These are phyloP conservation scores for Colletotrichum sp. DNA, from an alignment of 2,329 filamentous ascomycete genomes.

Conservation along the genomic window DNA sequence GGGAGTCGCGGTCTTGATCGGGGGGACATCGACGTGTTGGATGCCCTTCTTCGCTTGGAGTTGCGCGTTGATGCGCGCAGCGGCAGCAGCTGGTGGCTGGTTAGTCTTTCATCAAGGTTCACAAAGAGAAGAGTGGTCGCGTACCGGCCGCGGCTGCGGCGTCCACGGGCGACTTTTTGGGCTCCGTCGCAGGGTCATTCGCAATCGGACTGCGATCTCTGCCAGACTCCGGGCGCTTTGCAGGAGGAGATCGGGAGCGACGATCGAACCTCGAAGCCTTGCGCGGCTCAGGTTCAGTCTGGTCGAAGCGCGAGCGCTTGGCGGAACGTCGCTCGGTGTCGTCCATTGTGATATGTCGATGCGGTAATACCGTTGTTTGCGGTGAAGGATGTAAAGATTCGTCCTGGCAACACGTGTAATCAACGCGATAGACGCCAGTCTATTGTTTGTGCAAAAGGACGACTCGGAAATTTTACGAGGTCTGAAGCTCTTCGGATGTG, in stretches of 20 bases:
- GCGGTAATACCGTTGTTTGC: background rate
- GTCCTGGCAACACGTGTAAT: background rate
- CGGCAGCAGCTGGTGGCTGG: conserved; percentile 74
- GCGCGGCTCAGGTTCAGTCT: conserved; percentile 82
- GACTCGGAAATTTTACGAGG: conserved; percentile 13
- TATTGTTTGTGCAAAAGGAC: background rate
- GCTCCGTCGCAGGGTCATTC: conserved; percentile 45
- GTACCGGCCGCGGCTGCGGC: conserved; percentile 81
- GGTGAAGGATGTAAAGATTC: background rate
- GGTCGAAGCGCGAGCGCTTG: conserved; percentile 94
- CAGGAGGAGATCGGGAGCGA: conserved; percentile 83
- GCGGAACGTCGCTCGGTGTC: conserved; percentile 74
- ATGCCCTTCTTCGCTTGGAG: conserved; percentile 87
- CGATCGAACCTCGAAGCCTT: conserved; percentile 85
- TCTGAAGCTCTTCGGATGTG: conserved; percentile 18
- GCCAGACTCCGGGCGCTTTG: conserved; percentile 68
- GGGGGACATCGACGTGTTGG: conserved; percentile 88
- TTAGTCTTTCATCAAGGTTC: conserved; percentile 17
- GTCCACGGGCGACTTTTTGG: conserved; percentile 62
- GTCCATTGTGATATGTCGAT: conserved; percentile 56
- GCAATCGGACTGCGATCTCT: conserved; percentile 82
- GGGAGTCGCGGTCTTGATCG: conserved; percentile 69
- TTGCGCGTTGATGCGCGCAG: conserved; percentile 84
- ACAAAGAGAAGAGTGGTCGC: conserved; percentile 21
- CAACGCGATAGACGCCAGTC: background rate